Evolutionary conservation across 179 eudicot genomes (phyloP).

Genomic region (Beta macrorhiza): DNA sequence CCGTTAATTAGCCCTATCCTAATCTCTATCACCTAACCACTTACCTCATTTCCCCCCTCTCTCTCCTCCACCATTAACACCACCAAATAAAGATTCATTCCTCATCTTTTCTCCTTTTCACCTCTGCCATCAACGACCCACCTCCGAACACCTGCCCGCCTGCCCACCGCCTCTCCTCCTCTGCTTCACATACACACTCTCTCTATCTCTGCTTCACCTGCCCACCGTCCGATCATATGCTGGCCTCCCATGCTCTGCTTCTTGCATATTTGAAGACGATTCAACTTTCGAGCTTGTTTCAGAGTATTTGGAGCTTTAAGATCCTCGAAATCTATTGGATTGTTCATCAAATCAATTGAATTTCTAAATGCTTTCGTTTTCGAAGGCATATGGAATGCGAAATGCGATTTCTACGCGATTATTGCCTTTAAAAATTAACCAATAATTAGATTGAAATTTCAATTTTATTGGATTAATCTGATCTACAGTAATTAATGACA

Average conservation of each 20-base stretch:
- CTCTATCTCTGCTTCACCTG: no score
- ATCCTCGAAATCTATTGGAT: slow-evolving; percentile 19
- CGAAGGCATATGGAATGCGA: slow-evolving; percentile 61
- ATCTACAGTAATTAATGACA: no score
- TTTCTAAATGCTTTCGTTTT: slow-evolving; percentile 43
- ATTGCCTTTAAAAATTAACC: slow-evolving; percentile 41
- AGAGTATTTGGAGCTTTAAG: slow-evolving; percentile 63
- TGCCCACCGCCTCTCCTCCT: no score
- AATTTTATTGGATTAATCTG: background rate
- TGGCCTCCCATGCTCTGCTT: slow-evolving; percentile 4
- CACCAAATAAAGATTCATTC: no score
- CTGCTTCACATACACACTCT: no score
- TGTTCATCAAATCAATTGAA: slow-evolving; percentile 24
- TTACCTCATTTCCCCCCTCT: no score
- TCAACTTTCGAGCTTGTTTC: slow-evolving; percentile 35
- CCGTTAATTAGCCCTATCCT: no score
- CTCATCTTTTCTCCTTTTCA: no score
- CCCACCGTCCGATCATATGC: no score
- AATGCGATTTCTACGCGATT: slow-evolving; percentile 61
- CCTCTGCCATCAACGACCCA: no score
- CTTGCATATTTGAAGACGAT: slow-evolving; percentile 29
- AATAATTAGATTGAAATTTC: background rate
- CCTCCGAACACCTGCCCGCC: fast-evolving
- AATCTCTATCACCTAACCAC: no score
- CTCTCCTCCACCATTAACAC: no score